phyloP scores from a whole-genome alignment of 108 stramenopile species.

The Aurantiochytrium sp. region DNA sequence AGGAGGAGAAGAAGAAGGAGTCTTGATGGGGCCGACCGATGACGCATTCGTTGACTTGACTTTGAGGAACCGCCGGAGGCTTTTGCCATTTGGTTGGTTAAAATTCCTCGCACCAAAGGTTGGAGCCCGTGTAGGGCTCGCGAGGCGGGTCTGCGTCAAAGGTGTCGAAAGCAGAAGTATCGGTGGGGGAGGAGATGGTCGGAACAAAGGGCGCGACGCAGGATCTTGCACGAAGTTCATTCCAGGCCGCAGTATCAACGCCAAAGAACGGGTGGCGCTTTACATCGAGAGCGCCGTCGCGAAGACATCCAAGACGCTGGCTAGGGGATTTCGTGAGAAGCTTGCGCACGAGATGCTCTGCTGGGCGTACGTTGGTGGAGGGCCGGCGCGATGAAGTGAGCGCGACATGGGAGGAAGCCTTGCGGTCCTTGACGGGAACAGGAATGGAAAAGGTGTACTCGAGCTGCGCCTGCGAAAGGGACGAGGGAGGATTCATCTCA shows the following conservation, averaged over 20 bases:
- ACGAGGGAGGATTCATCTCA: not conserved
- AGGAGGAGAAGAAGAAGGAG: too few species aligned
- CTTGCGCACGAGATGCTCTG: conserved; percentile 25
- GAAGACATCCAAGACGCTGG: conserved; percentile 18
- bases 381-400: not conserved
- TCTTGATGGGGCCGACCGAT: too few species aligned
- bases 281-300: conserved; percentile 16
- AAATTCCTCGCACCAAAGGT: not conserved
- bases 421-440: not conserved
- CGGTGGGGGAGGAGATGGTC: not conserved
- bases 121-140: not conserved
- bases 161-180: conserved; percentile 26
- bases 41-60: too few species aligned
- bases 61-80: too few species aligned
- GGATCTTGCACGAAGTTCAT: not conserved
- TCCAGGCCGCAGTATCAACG: not conserved
- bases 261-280: conserved; percentile 22
- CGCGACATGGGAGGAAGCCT: not conserved
- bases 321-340: not conserved
- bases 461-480: not conserved
- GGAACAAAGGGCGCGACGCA: conserved; percentile 24
- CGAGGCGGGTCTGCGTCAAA: conserved; percentile 13
- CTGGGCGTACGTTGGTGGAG: not conserved
- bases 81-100: not conserved
- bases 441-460: not conserved